Conservation (phyloP, 2,329 filamentous ascomycete genomes). For the Neoscytalidium dimidiatum region DNA sequence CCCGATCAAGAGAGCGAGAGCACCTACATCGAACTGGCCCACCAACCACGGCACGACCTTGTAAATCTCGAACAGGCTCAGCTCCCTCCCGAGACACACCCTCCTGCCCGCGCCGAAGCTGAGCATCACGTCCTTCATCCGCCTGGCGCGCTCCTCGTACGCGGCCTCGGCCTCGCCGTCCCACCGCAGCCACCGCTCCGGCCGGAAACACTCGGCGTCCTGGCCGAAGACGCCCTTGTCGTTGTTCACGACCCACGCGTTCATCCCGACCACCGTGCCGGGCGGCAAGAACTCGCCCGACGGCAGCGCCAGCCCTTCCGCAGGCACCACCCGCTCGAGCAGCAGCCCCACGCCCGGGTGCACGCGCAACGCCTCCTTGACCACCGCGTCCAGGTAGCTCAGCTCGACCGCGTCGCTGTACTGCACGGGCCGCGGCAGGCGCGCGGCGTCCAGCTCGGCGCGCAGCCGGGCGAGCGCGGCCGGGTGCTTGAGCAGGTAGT, state of each 20-base stretch:
- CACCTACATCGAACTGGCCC: constrained; percentile 44
- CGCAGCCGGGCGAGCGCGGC: constrained; percentile 33
- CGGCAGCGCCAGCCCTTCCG: constrained; percentile 34
- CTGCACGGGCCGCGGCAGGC: constrained; percentile 29
- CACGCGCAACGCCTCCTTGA: constrained; percentile 42
- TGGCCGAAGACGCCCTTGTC: constrained; percentile 42
- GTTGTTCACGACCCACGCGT: constrained; percentile 46
- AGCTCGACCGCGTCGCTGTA: constrained; percentile 31
- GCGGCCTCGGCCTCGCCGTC: constrained; percentile 18
- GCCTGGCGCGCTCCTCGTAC: constrained; percentile 26
- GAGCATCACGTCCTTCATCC: neutral
- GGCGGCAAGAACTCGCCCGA: constrained; percentile 31
- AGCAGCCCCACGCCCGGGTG: constrained; percentile 37
- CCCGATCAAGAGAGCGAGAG: too few species aligned
- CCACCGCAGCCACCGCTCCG: constrained; percentile 46
- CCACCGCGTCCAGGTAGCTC: constrained; percentile 34
- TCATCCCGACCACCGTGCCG: constrained; percentile 47
- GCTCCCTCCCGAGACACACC: constrained; percentile 8
- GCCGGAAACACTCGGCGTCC: constrained; percentile 43
- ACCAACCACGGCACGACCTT: constrained; percentile 58
- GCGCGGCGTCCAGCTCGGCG: constrained; percentile 30
- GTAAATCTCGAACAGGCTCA: constrained; percentile 10
- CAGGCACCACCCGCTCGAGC: constrained; percentile 31
- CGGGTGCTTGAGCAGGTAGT: constrained; percentile 36
- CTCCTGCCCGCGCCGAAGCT: constrained; percentile 8